phyloP scores from a whole-genome alignment of 176 grass and related monocot genomes.

The Carex cristatella region DNA sequence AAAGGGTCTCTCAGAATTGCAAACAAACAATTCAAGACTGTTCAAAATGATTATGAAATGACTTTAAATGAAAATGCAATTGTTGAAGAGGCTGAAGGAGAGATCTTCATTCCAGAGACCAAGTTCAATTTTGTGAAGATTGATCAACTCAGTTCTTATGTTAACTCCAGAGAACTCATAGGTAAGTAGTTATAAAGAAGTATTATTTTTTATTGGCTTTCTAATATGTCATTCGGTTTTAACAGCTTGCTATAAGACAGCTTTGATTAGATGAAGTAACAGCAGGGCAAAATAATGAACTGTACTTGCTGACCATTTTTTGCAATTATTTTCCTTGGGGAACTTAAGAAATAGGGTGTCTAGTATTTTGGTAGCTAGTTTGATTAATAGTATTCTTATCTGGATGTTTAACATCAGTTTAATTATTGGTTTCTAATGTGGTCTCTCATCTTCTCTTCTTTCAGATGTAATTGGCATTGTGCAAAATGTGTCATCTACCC shows the following conservation, averaged over 20 bases:
- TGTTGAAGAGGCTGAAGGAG: constrained; percentile 85
- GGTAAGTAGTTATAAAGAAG: constrained; percentile 32
- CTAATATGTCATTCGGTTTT: background rate
- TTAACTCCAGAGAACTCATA: constrained; percentile 79
- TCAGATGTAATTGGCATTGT: constrained; percentile 77
- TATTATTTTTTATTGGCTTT: background rate
- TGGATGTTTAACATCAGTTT: background rate
- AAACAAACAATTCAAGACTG: constrained; percentile 93
- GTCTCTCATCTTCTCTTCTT: constrained; percentile 1
- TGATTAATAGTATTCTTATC: background rate
- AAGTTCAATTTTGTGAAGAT: constrained; percentile 88
- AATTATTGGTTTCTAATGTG: background rate
- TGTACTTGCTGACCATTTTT: background rate
- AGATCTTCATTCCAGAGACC: constrained; percentile 60
- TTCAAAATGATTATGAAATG: constrained; percentile 96
- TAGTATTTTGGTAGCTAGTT: background rate
- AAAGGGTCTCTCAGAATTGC: constrained; percentile 83
- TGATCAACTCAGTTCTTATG: constrained; percentile 70
- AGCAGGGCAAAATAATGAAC: background rate
- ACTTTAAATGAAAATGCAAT: constrained; percentile 78
- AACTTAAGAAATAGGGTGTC: background rate
- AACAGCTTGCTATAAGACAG: background rate
- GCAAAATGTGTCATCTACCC: constrained; percentile 69
- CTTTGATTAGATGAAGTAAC: background rate
- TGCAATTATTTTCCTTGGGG: background rate